phyloP scores from a whole-genome alignment of 1,139 yeast genomes.

The Sugiyamaella pinicola region DNA sequence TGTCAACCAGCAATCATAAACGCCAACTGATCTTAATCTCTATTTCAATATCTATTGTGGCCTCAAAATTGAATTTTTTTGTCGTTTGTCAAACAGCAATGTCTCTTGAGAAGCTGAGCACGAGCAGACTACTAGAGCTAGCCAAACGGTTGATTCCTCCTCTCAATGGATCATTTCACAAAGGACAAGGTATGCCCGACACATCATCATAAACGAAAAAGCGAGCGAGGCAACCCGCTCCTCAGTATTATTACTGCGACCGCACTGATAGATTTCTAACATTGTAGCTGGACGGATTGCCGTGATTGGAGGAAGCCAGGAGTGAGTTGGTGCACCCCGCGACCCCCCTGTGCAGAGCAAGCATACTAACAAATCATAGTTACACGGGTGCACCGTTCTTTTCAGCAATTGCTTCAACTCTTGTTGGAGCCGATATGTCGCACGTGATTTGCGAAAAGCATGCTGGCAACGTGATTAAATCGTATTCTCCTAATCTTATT shows the following conservation, averaged over 20 bases:
- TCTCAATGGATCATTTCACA: constrained; percentile 67
- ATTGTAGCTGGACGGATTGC: constrained; percentile 70
- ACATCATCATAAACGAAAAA: too few species aligned
- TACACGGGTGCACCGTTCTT: constrained; percentile 97
- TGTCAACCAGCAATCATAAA: too few species aligned
- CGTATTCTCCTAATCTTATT: constrained; percentile 92
- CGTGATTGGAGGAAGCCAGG: constrained; percentile 92
- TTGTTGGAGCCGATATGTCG: constrained; percentile 85
- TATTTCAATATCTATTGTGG: too few species aligned
- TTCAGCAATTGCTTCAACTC: constrained; percentile 79
- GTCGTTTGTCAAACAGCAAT: not conserved
- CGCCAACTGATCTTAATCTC: too few species aligned
- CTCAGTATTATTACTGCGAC: constrained; percentile 10
- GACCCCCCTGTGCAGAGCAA: not conserved
- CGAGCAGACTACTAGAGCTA: constrained; percentile 27
- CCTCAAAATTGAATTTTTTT: too few species aligned
- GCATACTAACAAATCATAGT: constrained; percentile 33
- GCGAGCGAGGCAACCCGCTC: too few species aligned
- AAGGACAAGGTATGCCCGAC: constrained; percentile 65
- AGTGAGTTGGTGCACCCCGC: constrained; percentile 43
- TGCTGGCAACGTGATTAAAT: constrained; percentile 81
- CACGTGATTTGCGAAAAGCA: constrained; percentile 79
- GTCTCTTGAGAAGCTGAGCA: constrained; percentile 17
- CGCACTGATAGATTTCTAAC: not conserved
- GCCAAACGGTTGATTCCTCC: constrained; percentile 74